Percentiles rank a stretch among this genome's conserved stretches.
phyloP scores from a whole-genome alignment of 2,329 filamentous ascomycete species.

The Colletotrichum siamense region DNA sequence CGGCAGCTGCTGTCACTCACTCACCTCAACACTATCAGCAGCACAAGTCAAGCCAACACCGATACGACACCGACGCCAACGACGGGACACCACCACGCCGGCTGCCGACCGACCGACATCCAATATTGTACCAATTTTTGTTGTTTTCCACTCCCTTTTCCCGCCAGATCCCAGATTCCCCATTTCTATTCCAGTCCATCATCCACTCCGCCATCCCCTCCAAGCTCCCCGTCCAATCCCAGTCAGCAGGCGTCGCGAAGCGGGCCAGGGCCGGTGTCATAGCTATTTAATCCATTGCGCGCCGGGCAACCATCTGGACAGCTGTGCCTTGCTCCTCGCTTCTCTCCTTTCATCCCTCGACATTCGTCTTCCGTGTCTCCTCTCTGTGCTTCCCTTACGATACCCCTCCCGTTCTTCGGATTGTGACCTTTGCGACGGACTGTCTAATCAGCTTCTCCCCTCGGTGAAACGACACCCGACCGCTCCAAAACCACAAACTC shows the following conservation, averaged over 20 bases:
- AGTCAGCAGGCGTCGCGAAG: background rate
- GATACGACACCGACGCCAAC: background rate
- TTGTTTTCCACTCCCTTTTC: background rate
- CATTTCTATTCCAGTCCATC: background rate
- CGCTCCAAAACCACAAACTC: background rate
- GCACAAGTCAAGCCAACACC: background rate
- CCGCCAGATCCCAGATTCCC: background rate
- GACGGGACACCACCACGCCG: background rate
- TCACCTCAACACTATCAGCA: background rate
- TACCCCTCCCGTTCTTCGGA: background rate
- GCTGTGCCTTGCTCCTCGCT: background rate
- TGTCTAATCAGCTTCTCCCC: background rate
- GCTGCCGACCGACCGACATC: background rate
- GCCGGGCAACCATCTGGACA: background rate
- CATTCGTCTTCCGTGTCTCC: background rate
- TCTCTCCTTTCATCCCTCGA: background rate
- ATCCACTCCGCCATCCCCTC: background rate
- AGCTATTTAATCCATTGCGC: conserved; percentile 14
- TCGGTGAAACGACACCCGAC: conserved; percentile 1
- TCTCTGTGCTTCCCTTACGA: background rate
- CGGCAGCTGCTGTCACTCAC: background rate
- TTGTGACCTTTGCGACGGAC: background rate
- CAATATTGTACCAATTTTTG: background rate
- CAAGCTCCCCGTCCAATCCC: conserved; percentile 4
- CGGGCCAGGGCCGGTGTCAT: background rate